Conservation (phyloP, 1,284 basidiomycete genomes). For the Ustilago shanxiensis region DNA sequence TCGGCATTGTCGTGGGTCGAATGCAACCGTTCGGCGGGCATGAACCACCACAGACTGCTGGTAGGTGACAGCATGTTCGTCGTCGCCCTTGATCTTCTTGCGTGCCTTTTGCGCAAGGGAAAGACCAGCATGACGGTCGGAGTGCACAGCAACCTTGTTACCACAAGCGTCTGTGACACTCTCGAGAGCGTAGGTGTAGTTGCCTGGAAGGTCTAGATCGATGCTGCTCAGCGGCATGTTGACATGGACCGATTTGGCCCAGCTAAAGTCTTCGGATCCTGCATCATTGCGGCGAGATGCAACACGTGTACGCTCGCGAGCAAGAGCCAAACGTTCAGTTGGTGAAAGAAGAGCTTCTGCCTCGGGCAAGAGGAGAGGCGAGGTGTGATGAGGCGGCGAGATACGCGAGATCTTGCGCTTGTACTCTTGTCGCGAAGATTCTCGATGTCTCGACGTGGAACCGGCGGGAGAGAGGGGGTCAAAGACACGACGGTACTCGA, state of each 20-base stretch:
- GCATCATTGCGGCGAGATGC: constrained; percentile 31
- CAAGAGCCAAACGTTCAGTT: constrained; percentile 37
- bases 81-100: constrained; percentile 40
- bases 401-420: constrained; percentile 49
- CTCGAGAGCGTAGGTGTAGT: constrained; percentile 57
- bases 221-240: constrained; percentile 60
- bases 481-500: constrained; percentile 55
- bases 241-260: constrained; percentile 53
- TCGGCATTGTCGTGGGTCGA: constrained; percentile 77
- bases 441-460: constrained; percentile 6
- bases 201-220: constrained; percentile 54
- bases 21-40: constrained; percentile 80
- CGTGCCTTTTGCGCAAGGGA: constrained; percentile 44
- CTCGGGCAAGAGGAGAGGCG: constrained; percentile 46
- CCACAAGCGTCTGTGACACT: constrained; percentile 66
- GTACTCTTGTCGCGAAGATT: constrained; percentile 27
- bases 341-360: constrained; percentile 44
- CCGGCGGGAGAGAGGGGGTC: constrained; percentile 25
- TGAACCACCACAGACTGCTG: constrained; percentile 79
- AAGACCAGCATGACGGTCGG: constrained; percentile 13
- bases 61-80: constrained; percentile 7
- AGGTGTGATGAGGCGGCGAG: constrained; percentile 50
- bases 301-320: constrained; percentile 38
- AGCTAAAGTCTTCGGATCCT: constrained; percentile 43
- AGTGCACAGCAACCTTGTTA: constrained; percentile 42